A percentile compares a stretch with the other conserved stretches of the same genome.
Conservation (phyloP, 1,284 basidiomycete species). For the Fomitopsis pinicola region DNA sequence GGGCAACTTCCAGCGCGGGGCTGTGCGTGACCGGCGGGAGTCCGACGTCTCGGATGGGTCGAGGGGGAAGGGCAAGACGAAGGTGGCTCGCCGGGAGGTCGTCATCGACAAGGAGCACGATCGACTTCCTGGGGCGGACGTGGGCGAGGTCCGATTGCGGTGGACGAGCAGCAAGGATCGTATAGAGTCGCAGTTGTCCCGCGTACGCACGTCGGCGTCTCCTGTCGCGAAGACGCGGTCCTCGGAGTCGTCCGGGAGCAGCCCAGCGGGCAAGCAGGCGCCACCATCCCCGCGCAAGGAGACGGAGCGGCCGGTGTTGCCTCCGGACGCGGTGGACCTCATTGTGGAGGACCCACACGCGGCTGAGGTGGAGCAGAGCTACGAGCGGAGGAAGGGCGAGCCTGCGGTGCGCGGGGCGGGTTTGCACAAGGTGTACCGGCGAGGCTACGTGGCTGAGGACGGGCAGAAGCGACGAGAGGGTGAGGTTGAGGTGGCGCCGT, state of each 20-base stretch:
- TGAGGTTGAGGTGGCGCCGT: conserved; percentile 35
- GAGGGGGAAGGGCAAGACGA: conserved; percentile 20
- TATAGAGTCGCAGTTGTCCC: conserved; percentile 16
- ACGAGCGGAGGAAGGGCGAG: conserved; percentile 52
- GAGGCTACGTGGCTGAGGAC: conserved; percentile 44
- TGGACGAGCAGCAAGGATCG: conserved; percentile 38
- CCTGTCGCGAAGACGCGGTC: conserved; percentile 8
- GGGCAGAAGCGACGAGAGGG: conserved; percentile 32
- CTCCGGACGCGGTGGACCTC: conserved; percentile 75
- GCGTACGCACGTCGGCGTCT: conserved; percentile 15
- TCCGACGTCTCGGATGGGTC: conserved; percentile 14
- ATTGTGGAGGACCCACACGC: conserved; percentile 60
- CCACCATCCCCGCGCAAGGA: conserved; percentile 32
- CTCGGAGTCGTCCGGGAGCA: conserved; percentile 21
- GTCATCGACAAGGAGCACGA: conserved; percentile 43
- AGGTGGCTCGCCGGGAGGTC: conserved; percentile 17
- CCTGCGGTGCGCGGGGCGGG: conserved; percentile 37
- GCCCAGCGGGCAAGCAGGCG: conserved; percentile 22
- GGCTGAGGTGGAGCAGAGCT: conserved; percentile 42
- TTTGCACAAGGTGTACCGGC: conserved; percentile 49
- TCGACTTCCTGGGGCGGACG: conserved; percentile 23
- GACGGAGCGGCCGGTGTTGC: conserved; percentile 39
- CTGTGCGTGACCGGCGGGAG: conserved; percentile 12
- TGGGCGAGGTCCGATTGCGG: conserved; percentile 38
- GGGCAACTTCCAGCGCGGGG: conserved; percentile 19